Base-by-base conservation (phyloP, 2,329 filamentous ascomycete species). In the Xylaria sp. region DNA sequence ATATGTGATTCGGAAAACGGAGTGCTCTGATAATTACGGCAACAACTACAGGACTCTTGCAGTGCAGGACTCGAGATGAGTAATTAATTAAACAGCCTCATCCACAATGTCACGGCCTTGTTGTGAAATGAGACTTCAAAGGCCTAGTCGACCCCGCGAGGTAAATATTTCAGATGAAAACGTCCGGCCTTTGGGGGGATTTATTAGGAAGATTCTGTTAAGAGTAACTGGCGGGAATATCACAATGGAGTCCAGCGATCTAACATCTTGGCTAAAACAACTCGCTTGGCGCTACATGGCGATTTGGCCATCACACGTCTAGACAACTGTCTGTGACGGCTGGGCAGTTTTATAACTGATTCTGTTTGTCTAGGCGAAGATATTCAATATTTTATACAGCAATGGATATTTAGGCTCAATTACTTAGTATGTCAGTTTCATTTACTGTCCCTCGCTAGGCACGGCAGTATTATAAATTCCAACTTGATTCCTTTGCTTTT, bases 181-280 rank as follows among this genome's bases (percentile, higher is more conserved):
- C 29, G 48, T 10, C 21, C 44, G 21, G n/a, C 44, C 10, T n/a
- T n/a, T 2, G 37, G 37, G 23, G 21, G 44, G 9, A 13, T 5
- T 23, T 37, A n/a, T 23, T 37, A n/a, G 12, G 51, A 35, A 35
- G 10, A 5, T 35, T 2, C 8, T 12, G 18, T 32, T 54, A 37
- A 21, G 29, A 35, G 18, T 5, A 21, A n/a, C 18, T 53, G 5
- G 16, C 12, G 10, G 13, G 27, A 18, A 32, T 29, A 23, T 21
- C 29, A 12, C n/a, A 18, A 54, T 21, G 29, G 29, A 50, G 25
- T 32, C 50, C 13, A 9, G 13, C 72, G 72, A 74, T 77, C 74
- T 60, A 72, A 75, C 74, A 54, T 66, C 32, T 77, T 76, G 75
- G 74, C 74, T 68, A 67, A 72, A 68, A 66, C 72, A 71, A 74